Evolutionary conservation across 2,329 filamentous ascomycete species (phyloP), one percentile per base, ranked within the genome.

Genomic region (Botrytis deweyae): DNA sequence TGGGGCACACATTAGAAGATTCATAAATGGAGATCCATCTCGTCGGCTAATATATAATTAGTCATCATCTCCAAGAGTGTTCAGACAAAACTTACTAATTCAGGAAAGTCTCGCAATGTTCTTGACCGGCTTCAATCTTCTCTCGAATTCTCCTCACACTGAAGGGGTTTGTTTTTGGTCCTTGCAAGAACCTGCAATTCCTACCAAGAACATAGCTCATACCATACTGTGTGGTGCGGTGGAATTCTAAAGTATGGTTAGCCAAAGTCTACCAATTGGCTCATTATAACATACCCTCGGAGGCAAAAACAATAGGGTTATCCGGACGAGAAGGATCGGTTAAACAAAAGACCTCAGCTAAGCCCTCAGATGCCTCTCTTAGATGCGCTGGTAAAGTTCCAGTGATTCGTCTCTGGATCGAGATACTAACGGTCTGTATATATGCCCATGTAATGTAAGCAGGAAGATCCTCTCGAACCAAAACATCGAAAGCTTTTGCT

Each of bases 101-200:
- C 55, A 95, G 83, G 72, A 95, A 89, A 0, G 93, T 88, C 78
- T 95, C 93, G 72, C 87, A 92, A 76, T 91, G 88, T 78, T 94
- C 92, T 77, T 88, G 86, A n/a, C 91, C 90, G 1, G 85, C 87
- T 12, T 85, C 81, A 18, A 92, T 82, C 42, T 89, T 89, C 59
- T 91, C 87, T 46, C 87, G 85, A 18, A 95, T 84, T 71, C 93
- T 85, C 72, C 85, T 82, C 0, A 92, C 85, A 69, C 89, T 92
- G 75, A 87, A 86, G 0, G 84, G 85, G 76, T 91, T 91, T 9
- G 92, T 94, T 78, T 88, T 88, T 0, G 92, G 92, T 0, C 93
- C 92, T 80, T 94, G 92, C 2, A 95, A 86, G 78, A 95, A 94
- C 12, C 92, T 89, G 78, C 92, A 94, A 76, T 95, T 95, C 46